phyloP scores from a whole-genome alignment of 192 early-diverging fungal species.

The Dimargaris cristalligena region DNA sequence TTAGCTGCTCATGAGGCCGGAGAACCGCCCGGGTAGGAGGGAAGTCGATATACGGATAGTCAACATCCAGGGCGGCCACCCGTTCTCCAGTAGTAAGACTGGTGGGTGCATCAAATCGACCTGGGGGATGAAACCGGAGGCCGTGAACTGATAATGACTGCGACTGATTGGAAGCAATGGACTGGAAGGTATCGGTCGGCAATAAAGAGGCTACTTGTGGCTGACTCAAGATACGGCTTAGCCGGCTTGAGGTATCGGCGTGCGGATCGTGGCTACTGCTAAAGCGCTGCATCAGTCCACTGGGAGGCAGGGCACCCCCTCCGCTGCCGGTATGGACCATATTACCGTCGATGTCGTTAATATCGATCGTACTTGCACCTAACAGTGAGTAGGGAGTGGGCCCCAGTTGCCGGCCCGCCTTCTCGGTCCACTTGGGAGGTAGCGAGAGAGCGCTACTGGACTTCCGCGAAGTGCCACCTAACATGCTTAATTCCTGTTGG shows the following conservation, averaged over 20 bases:
- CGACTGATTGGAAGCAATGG: not conserved
- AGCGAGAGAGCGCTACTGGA: not conserved
- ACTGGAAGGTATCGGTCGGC: not conserved
- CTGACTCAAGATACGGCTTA: too few species aligned
- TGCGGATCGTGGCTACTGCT: too few species aligned
- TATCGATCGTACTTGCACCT: not conserved
- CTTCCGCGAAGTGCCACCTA: too few species aligned
- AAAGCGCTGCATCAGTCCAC: not conserved
- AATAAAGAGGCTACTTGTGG: too few species aligned
- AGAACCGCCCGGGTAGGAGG: not conserved
- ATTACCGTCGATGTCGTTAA: not conserved
- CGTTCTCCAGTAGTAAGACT: not conserved
- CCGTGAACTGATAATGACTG: not conserved
- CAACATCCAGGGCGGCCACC: not conserved
- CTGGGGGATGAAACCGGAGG: not conserved
- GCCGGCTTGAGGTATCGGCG: too few species aligned
- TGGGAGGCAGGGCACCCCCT: too few species aligned
- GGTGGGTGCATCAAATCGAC: too few species aligned
- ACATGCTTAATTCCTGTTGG: not conserved
- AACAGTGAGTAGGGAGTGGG: too few species aligned
- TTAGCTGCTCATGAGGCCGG: not conserved
- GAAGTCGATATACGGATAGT: not conserved
- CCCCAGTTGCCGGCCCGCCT: too few species aligned
- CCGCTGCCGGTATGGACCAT: too few species aligned
- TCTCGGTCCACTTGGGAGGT: too few species aligned